These are phyloP conservation scores for Penicillium crustosum DNA, from an alignment of 2,329 filamentous ascomycete genomes.

Conservation along the genomic window DNA sequence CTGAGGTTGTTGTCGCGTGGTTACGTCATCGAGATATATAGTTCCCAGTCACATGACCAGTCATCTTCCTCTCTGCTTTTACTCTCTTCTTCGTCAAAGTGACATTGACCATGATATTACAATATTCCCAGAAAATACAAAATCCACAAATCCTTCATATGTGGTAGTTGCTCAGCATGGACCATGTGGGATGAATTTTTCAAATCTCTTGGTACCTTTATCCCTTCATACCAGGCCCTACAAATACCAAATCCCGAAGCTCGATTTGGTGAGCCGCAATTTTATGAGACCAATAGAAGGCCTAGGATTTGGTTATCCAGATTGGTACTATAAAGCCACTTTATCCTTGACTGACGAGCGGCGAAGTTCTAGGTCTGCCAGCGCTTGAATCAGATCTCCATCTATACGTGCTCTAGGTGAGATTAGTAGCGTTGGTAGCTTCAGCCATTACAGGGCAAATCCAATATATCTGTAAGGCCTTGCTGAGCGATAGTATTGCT, in stretches of 20 bases:
- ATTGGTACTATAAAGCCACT: not conserved
- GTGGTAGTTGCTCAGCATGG: not conserved
- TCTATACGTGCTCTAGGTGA: not conserved
- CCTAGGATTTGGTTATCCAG: not conserved
- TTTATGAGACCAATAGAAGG: not conserved
- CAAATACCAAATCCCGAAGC: not conserved
- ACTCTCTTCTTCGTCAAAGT: not conserved
- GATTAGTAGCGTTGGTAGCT: constrained; percentile 11
- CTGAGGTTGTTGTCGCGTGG: not conserved
- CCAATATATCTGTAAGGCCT: not conserved
- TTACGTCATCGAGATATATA: not conserved
- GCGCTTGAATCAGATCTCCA: not conserved
- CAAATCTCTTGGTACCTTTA: not conserved
- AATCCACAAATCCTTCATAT: not conserved
- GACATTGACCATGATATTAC: not conserved
- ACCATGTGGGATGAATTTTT: not conserved
- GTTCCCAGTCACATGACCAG: not conserved
- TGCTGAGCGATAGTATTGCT: not conserved
- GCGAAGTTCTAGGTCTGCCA: not conserved
- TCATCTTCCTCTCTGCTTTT: too few relatives aligned
- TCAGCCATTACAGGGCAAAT: not conserved
- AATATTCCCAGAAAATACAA: not conserved
- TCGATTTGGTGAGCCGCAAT: not conserved
- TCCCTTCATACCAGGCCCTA: not conserved
- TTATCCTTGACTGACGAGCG: not conserved